Evolutionary conservation across 1,284 basidiomycete genomes (phyloP), one percentile per base, ranked within the genome.

Genomic region (Pterulicium gracile): DNA sequence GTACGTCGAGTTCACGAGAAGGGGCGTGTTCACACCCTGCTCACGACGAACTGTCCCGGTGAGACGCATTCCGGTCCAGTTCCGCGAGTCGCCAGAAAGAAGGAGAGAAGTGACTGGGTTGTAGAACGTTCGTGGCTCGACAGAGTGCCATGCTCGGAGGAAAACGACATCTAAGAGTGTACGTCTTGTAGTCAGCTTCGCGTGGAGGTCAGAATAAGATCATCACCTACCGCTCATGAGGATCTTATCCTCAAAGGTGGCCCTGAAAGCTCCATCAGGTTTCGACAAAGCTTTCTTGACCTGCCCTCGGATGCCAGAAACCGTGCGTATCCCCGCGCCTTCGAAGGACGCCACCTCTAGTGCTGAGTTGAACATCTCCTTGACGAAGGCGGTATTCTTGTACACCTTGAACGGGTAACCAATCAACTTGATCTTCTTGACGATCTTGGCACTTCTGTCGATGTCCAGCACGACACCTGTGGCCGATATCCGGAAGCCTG

Each of bases 311-410:
- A 99, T 90, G 3, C 95, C 96, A 3, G 90, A 94, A 4, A 98
- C 96, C 0, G 96, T 98, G 53, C 85, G 75, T 49, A 99, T 80
- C 60, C 89, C 91, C 12, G 95, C 96, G 7, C 96, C 96, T 64
- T 99, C 96, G 56, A 98, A 98, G 64, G 97, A 98, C 50, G 94
- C 92, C 10, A 98, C 93, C 63, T 98, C 95, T 23, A 98, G 73
- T 10, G 89, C 81, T 43, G 79, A 83, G 50, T 69, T 84, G 69
- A 98, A 98, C 95, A 99, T 99, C 60, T 97, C 92, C 69, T 88
- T 93, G 56, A 99, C 74, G 61, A 98, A 99, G 0, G 93, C 96
- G 13, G 96, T 99, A 65, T 99, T 99, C 70, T 98, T 98, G 76
- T 88, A 98, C 49, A 98, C 88, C 74, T 98, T 98, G 68, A 84